Base-by-base conservation (phyloP, 495 filamentous ascomycete species). In the Neurospora terricola region DNA sequence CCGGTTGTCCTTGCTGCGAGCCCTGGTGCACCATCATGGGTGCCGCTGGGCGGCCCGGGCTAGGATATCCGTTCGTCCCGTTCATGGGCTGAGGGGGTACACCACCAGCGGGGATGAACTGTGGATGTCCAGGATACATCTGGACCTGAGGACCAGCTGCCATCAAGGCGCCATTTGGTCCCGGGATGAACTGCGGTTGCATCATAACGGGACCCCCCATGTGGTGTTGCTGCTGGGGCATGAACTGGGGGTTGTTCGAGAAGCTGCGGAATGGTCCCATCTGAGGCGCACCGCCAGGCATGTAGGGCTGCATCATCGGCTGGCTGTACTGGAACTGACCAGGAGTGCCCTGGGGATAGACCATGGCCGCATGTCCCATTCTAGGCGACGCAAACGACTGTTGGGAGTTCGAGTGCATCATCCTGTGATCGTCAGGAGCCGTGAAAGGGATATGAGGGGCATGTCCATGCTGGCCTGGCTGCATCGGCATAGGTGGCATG, bases 201-300 rank as follows among this genome's bases (percentile, higher is more conserved):
- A 93, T 90, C 92, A 96, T 94, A 87, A 95, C 91, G 2, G 91
- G 90, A 6, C 83, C 83, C 38, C 88, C 90, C 78, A 93, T 91
- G 76, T 89, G 90, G 23, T 78, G 82, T 9, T 85, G 83, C 66
- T 86, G 88, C 73, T 91, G 91, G 34, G 88, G 88, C 59, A 91
- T 84, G 74, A 92, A 94, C 73, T 91, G 91, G 10, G 84, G 84
- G 38, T 85, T 89, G 75, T 88, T 87, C 23, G 87, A 88, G 54
- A 84, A 81, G 71, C 85, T 88, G 27, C 87, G 83, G 75, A 81
- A 86, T 68, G 83, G 83, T 36, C 80, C 81, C 84, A 88, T 87
- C 43, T 84, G 86, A 18, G 89, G 89, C 11, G 84, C 89, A 48
- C 86, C 88, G 30, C 91, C 91, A 69, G 87, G 89, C 78, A 92